Evolutionary conservation across 1,284 basidiomycete genomes (phyloP).

Genomic region (Ceratobasidium sp.): DNA sequence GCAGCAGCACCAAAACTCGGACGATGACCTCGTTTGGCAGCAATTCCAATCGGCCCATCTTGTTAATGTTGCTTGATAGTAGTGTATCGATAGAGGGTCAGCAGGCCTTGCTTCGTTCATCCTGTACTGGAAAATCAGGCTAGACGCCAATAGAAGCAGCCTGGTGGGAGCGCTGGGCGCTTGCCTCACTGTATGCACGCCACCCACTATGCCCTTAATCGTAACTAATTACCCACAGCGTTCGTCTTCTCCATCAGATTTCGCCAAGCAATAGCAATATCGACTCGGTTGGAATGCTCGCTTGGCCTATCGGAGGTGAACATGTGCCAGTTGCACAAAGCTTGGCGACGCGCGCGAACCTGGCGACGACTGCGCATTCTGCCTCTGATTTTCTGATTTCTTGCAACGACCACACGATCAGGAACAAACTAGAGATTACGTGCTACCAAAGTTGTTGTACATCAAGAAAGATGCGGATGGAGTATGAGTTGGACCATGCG

Average conservation of each 20-base stretch:
- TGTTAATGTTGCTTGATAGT: background rate
- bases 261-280: background rate
- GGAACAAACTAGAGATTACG: slow-evolving; percentile 34
- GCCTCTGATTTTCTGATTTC: background rate
- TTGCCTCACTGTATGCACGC: slow-evolving; percentile 1
- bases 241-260: background rate
- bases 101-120: too few species aligned
- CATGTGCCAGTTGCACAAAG: background rate
- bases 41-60: background rate
- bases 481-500: slow-evolving; percentile 10
- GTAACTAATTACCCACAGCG: background rate
- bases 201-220: background rate
- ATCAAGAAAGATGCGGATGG: slow-evolving; percentile 3
- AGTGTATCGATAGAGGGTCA: too few species aligned
- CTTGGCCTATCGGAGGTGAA: background rate
- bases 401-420: slow-evolving; percentile 6
- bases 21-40: slow-evolving; percentile 1
- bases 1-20: background rate
- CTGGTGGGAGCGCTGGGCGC: background rate
- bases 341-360: background rate
- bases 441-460: slow-evolving; percentile 33
- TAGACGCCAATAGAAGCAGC: too few species aligned
- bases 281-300: background rate
- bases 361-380: background rate
- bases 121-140: too few species aligned